A percentile compares a stretch with the other conserved stretches of the same genome.
Evolutionary conservation across 2,329 filamentous ascomycete genomes (phyloP).

Genomic region (Fusarium bulbicola): DNA sequence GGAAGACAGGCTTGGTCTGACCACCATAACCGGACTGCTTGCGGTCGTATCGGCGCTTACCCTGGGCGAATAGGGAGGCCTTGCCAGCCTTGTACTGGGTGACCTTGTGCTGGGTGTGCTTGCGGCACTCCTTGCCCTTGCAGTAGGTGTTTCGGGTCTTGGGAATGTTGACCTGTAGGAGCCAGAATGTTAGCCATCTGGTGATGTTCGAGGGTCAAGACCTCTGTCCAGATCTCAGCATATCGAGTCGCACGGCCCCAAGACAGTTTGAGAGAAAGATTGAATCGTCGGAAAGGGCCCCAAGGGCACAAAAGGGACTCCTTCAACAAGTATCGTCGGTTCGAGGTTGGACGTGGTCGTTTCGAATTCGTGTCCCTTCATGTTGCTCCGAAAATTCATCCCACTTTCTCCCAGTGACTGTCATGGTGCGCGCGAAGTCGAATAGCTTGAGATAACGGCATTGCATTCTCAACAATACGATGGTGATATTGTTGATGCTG

Average conservation of each 20-base stretch:
- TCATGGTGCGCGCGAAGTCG: conserved; percentile 45
- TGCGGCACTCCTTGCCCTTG: conserved; percentile 94
- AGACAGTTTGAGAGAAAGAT: conserved; percentile 34
- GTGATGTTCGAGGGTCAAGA: conserved; percentile 10
- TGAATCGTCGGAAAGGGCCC: conserved; percentile 2
- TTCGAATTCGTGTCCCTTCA: conserved; percentile 32
- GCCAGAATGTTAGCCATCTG: conserved; percentile 45
- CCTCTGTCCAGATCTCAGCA: conserved; percentile 18
- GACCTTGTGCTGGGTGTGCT: conserved; percentile 92
- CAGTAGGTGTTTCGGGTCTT: conserved; percentile 98
- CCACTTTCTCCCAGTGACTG: conserved; percentile 43
- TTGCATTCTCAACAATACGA: conserved; percentile 4
- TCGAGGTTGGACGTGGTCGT: conserved; percentile 28
- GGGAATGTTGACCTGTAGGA: conserved; percentile 88
- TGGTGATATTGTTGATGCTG: conserved; percentile 16
- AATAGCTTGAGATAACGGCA: conserved; percentile 25
- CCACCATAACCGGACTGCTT: conserved; percentile 99
- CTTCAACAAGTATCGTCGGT: conserved; percentile 19
- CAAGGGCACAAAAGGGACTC: neutral
- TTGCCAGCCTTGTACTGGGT: conserved; percentile 98
- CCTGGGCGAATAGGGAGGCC: conserved; percentile 95
- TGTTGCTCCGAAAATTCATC: conserved; percentile 38
- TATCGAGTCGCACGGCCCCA: conserved; percentile 17
- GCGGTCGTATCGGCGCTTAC: conserved; percentile 99
- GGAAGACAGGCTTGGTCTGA: conserved; percentile 99